Base-by-base conservation (phyloP, 1,284 basidiomycete species). In the Heterobasidion parviporum region DNA sequence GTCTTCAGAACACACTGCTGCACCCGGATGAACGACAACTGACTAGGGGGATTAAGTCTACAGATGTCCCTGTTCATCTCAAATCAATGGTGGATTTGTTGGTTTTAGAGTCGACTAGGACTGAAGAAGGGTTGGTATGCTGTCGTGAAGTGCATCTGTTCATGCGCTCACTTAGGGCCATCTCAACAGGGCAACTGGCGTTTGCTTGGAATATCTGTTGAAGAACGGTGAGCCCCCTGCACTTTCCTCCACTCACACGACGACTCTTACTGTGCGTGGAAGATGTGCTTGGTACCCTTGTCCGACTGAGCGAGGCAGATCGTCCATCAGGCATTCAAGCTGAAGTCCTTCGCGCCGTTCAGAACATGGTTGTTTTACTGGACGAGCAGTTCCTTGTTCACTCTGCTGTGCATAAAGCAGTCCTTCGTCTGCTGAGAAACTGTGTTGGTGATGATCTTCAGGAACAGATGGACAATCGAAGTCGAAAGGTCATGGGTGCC, bases 381-480 rank as follows among this genome's bases (percentile, higher is more conserved):
- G 92, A 95, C 59, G 92, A 95, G 65, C 88, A 90, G 61, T 95
- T 96, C 65, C 82, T 97, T 16, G 85, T 94, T 0, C 94, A 96
- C 64, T 89, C 91, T 8, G 91, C 84, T 1, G 90, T 96, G 0
- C 94, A 97, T 69, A 87, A 85, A 62, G 92, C 94, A 1, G 85
- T 97, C 6, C 79, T 95, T 12, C 76, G 92, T 45, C 75, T 98
- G n/a, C 79, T 98, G 8, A 79, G 92, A 38, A 87, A 83, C 53
- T 97, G 94, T 68, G 87, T 90, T 9, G 94, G 92, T n/a, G 92
- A 94, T 59, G 90, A 95, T 66, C 73, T 92, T 2, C 88, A 92
- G 63, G 88, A 93, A 64, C 84, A 87, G 60, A 68, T 91, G 16
- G 89, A 93, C 64, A 91, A 91, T 32, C 78, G 79, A 54, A 82